phyloP scores from a whole-genome alignment of 768 basidiomycete species.

The Leucosporidium scottii region DNA sequence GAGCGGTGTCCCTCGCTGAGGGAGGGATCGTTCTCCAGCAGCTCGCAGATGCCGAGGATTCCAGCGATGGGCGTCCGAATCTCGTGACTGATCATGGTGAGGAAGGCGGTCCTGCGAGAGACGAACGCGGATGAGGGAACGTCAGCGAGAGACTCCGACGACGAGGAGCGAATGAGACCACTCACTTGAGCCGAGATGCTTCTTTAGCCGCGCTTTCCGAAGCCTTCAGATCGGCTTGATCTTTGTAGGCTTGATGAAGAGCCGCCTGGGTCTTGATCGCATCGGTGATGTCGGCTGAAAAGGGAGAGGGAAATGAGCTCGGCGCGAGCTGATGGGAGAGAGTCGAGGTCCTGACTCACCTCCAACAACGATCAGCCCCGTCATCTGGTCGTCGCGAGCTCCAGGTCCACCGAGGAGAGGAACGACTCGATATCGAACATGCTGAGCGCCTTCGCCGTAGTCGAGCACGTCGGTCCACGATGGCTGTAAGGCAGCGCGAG shows the following conservation, averaged over 20 bases:
- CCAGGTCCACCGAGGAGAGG: too few species aligned
- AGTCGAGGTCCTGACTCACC: too few species aligned
- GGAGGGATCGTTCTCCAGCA: conserved; percentile 17
- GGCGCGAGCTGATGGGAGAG: too few species aligned
- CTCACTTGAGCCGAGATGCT: conserved; percentile 29
- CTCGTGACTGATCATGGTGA: conserved; percentile 29
- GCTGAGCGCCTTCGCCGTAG: not conserved
- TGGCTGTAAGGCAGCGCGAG: not conserved
- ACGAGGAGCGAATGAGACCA: not conserved
- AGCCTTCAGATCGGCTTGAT: conserved; percentile 18
- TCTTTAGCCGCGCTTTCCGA: conserved; percentile 31
- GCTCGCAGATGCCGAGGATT: conserved; percentile 32
- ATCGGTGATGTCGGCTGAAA: conserved; percentile 21
- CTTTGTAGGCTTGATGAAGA: conserved; percentile 3
- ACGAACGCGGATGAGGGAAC: too few species aligned
- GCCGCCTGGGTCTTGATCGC: conserved; percentile 11
- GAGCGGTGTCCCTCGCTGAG: not conserved
- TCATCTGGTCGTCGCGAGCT: too few species aligned
- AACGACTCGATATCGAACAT: not conserved
- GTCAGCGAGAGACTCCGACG: too few species aligned
- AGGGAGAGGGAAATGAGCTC: too few species aligned
- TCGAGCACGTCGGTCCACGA: not conserved
- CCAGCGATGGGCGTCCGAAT: conserved; percentile 31
- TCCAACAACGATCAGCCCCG: too few species aligned
- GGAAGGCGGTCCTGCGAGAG: conserved; percentile 24